These are phyloP conservation scores for Oenanthe javanica DNA, from an alignment of 140 eudicot species.

Conservation along the genomic window DNA sequence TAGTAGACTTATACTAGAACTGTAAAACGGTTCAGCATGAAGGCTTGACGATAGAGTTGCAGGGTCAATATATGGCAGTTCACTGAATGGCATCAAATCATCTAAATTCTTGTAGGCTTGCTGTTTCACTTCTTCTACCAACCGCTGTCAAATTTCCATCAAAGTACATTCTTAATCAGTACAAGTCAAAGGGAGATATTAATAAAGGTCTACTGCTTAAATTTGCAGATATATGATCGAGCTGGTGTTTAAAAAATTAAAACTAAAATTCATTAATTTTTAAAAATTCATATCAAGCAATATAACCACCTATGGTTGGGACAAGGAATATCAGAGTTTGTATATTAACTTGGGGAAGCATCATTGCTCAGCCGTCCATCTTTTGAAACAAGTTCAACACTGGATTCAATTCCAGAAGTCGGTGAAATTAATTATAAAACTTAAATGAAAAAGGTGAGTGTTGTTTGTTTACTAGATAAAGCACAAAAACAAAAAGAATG, in stretches of 20 bases:
- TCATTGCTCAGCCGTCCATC: background rate
- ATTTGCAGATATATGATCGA: background rate
- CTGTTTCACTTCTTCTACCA: conserved; percentile 57
- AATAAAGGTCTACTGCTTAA: background rate
- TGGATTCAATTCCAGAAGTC: background rate
- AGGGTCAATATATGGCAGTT: conserved; percentile 21
- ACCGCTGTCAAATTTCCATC: conserved; percentile 31
- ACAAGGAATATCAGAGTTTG: background rate
- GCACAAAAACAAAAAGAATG: background rate
- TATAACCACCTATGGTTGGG: background rate
- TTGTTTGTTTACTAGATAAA: background rate
- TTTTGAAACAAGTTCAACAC: background rate
- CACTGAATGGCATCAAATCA: conserved; percentile 34
- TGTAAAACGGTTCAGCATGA: conserved; percentile 22
- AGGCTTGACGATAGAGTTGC: conserved; percentile 21
- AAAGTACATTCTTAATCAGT: conserved; percentile 15
- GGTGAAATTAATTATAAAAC: background rate
- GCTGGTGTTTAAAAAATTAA: background rate
- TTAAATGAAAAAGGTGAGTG: background rate
- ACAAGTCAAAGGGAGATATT: background rate
- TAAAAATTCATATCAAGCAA: background rate
- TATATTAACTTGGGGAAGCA: background rate
- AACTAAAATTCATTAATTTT: background rate
- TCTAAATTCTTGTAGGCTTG: conserved; percentile 33
- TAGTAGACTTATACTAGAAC: conserved; percentile 22